Evolutionary conservation across 2,329 filamentous ascomycete genomes (phyloP).

Genomic region (Alternaria longipes): DNA sequence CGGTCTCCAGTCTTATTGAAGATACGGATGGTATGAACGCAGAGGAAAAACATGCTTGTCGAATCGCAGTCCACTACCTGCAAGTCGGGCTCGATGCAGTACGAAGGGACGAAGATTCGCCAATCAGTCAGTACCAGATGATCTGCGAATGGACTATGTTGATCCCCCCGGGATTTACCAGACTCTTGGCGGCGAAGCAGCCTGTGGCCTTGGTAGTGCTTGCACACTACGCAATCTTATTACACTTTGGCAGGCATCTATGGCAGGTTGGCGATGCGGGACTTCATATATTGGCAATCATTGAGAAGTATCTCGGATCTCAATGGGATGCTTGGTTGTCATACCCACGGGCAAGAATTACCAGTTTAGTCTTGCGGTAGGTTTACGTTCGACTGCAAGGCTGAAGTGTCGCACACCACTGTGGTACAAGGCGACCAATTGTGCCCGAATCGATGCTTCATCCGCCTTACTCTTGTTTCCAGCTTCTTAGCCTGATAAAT

Average conservation of each 20-base stretch:
- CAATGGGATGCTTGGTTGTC: constrained; percentile 19
- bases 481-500: not conserved
- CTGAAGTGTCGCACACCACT: not conserved
- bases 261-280: constrained; percentile 37
- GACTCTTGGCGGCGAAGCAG: constrained; percentile 46
- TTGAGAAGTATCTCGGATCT: constrained; percentile 60
- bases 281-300: constrained; percentile 48
- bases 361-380: not conserved
- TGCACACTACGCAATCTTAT: constrained; percentile 60
- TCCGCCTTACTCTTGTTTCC: not conserved
- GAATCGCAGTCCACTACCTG: constrained; percentile 33
- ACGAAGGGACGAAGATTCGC: constrained; percentile 5
- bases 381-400: not conserved
- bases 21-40: constrained; percentile 15
- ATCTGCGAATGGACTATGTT: constrained; percentile 52
- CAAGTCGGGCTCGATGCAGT: constrained; percentile 35
- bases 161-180: constrained; percentile 48
- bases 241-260: constrained; percentile 48
- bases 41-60: constrained; percentile 37
- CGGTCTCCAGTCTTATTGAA: constrained; percentile 31
- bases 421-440: not conserved
- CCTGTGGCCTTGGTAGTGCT: constrained; percentile 60
- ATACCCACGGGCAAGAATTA: constrained; percentile 5
- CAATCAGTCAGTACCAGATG: constrained; percentile 28
- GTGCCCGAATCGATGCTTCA: not conserved